Percentiles rank a stretch among this genome's conserved stretches.
These are phyloP conservation scores for Bacidia rubella DNA, from an alignment of 495 filamentous ascomycete species.

Conservation along the genomic window DNA sequence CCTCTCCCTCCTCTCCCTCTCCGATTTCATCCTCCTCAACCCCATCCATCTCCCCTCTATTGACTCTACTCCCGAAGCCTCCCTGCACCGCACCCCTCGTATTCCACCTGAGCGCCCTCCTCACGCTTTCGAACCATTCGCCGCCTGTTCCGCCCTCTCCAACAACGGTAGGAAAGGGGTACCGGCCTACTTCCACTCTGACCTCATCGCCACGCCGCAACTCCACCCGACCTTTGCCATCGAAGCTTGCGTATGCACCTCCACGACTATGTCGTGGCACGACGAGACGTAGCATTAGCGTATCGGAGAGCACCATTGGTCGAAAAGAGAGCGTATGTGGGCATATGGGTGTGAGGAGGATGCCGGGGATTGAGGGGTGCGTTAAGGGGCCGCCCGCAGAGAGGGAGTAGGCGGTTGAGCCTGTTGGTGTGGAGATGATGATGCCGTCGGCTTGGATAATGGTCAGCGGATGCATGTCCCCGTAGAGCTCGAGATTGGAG, in stretches of 20 bases:
- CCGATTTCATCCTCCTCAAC: conserved; percentile 24
- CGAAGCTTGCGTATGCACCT: conserved; percentile 89
- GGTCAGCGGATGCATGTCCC: conserved; percentile 82
- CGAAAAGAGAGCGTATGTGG: conserved; percentile 94
- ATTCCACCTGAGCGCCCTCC: conserved; percentile 86
- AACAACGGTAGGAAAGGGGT: conserved; percentile 90
- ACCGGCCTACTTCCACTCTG: conserved; percentile 84
- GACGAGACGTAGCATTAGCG: conserved; percentile 73
- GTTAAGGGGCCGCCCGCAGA: conserved; percentile 92
- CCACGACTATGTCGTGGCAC: conserved; percentile 74
- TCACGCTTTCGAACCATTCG: conserved; percentile 93
- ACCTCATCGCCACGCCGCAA: conserved; percentile 85
- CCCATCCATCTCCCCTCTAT: conserved; percentile 30
- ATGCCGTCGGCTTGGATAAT: conserved; percentile 92
- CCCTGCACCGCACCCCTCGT: conserved; percentile 76
- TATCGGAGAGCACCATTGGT: conserved; percentile 97
- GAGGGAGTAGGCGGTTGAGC: conserved; percentile 88
- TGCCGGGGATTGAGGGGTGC: conserved; percentile 92
- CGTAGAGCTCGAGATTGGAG: conserved; percentile 89
- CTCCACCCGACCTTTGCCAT: conserved; percentile 90
- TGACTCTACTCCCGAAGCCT: conserved; percentile 43
- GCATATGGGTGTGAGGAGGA: conserved; percentile 94
- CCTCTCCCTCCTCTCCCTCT: conserved; percentile 23
- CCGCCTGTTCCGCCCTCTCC: conserved; percentile 46
- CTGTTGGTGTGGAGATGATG: conserved; percentile 92